Evolutionary conservation across 2,329 filamentous ascomycete genomes (phyloP), one percentile per base, ranked within the genome.

Genomic region (Alternaria dauci): DNA sequence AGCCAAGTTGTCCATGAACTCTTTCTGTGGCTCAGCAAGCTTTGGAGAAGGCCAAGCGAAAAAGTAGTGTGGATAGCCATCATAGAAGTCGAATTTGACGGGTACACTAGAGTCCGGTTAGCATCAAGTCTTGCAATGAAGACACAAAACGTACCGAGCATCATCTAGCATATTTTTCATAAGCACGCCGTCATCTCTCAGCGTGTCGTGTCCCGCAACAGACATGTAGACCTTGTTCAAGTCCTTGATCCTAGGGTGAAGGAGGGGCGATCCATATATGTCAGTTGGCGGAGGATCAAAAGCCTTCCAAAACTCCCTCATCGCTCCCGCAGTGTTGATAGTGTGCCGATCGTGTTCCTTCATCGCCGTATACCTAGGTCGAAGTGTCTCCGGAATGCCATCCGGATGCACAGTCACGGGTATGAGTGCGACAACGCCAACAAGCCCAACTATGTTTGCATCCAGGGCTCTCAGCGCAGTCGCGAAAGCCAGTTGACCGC

Each of bases 401-500:
- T 78, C 73, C 8, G 71, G 77, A 56, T 80, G 78, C 5, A 79
- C 63, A 0, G 78, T 77, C 4, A 69, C 70, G 7, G 80, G 80
- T 6, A 79, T 75, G 18, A 79, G 61, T 1, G 76, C 76, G 4
- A 79, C 63, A 4, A 81, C 71, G 25, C 80, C 80, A n/a, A 76
- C 72, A n/a, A 82, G 58, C 2, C 74, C 68, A 23, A 70, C 73
- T 6, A 71, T 51, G 2, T 74, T 76, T 20, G 76, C 72, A 51
- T 81, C 79, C 52, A 81, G 68, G 12, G 80, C 66, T 55, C 69
- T 75, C 57, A 81, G 69, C 20, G 78, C 79, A 14, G 73, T 59
- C 11, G 72, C 74, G 8, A 81, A 70, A 0, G 78, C 77, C 20
- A 81, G 65, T 23, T 76, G 74, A 16, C 71, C 79, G 32, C 80